Base-by-base conservation (phyloP, 2,329 filamentous ascomycete genomes). In the Nothopassalora personata region DNA sequence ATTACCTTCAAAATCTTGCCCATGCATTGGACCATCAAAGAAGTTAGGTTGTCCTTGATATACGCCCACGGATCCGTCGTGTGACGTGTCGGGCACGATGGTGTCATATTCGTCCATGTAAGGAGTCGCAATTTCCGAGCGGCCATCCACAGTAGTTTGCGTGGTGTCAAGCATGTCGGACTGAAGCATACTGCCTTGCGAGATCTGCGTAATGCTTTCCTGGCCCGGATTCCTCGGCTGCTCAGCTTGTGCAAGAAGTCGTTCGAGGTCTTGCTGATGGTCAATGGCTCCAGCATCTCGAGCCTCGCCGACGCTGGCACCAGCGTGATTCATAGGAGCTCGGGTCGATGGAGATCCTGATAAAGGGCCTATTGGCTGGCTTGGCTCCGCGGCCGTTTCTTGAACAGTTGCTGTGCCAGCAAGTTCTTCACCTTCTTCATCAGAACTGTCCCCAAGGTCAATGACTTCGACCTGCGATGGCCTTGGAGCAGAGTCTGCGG, bases 391-490 rank as follows among this genome's bases (percentile, higher is more conserved):
- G 9, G 49, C 5, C 5, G 27, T 11, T 33, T 19, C 15, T 51
- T 19, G 49, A n/a, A 19, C n/a, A n/a, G 49, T 18, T n/a, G 9
- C n/a, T 31, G 27, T 31, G 11, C 5, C 27, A 33, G 3, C 9
- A 31, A 8, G 4, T 18, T 33, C n/a, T 11, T 51, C 58, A 30
- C 61, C 66, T 58, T 68, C 63, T 64, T 69, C 62, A 31, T 59
- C 60, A 52, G 65, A 63, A 51, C 67, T 64, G 49, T 63, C 66
- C 15, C 62, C 62, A 60, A 72, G 65, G 56, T 68, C 62, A 43
- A 67, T 64, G 15, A 65, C 60, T 47, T 64, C 61, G 8, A 57
- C 54, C 28, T 62, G 56, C 5, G 55, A 50, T 33, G 57, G 53
- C 18, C 43, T 47, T 5, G 63, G 58, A 18, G 61, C 58, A 28